Base-by-base conservation (phyloP, 768 basidiomycete species). In the Boletus coccyginus region DNA sequence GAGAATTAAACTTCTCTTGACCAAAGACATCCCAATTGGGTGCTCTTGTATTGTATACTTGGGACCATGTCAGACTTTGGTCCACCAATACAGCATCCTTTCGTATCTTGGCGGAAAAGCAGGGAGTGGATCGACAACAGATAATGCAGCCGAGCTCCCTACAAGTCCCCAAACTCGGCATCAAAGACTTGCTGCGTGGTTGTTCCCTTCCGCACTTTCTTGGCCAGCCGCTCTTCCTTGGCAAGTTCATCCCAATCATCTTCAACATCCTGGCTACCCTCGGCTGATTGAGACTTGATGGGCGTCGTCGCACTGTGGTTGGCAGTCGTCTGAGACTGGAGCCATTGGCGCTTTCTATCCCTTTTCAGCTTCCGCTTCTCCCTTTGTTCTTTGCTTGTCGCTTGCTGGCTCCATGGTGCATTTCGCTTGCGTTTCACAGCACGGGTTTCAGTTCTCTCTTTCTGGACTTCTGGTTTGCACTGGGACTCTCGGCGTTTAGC, bases 191-290 rank as follows among this genome's bases (percentile, higher is more conserved):
- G 76, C 66, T 85, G 83, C 36, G 78, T 81, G 44, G 83, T 70
- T 35, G 78, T 78, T 9, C 85, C 87, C 66, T 80, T 84, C 64
- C 83, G 85, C 46, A 88, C 76, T 67, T 86, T 89, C 72, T 92
- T 92, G 36, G 88, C 90, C 78, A 87, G 78, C 60, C 85, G 81
- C 66, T 93, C 90, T 70, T 96, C 94, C 52, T 80, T 77, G 33
- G 86, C 87, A 61, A 93, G 71, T 45, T 87, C 86, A 48, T 83
- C 83, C 86, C 91, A 93, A 58, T 94, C 92, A 40, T 85, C 82
- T 4, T 73, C 77, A 27, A 76, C 81, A 5, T 74, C 78, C 9
- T 58, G 46, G 38, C 46, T 44, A 16, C 63, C 62, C 32, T 48
- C 56, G 24, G 63, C 55, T 27, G 59, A 45, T 36, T 45, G 52